Base-by-base conservation (phyloP, 257 asterid genomes). In the Leonotis leonurus region DNA sequence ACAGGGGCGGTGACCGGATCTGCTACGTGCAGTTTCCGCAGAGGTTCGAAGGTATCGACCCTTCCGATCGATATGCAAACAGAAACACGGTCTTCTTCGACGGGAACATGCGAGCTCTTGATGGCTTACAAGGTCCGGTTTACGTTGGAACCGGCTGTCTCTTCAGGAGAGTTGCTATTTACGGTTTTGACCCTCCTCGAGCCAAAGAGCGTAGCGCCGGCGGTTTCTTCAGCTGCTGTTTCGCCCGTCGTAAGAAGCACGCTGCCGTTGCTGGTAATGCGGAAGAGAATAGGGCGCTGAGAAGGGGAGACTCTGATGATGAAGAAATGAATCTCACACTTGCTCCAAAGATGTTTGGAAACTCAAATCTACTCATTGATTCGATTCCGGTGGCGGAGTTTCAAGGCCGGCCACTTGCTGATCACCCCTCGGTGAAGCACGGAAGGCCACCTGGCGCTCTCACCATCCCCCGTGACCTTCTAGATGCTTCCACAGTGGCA, bases 321-420 rank as follows among this genome's bases (percentile, higher is more conserved):
- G 60, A 54, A 30, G 60, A 54, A 7, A 32, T 54, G 60, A 54
- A 10, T 18, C 60, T 29, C 24, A 14, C 44, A 9, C 60, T 54
- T 10, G 40, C 43, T 30, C 60, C 60, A 5, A 53, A 53, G 3
- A 53, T 53, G 60, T 53, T 53, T 27, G 60, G 60, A 32, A 53
- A 53, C 41, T 53, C 60, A 9, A 53, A 17, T 16, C 41, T 29
- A 29, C 60, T 53, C 25, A 53, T 53, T 8, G 60, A 53, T 27
- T 53, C 60, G 22, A 53, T 53, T 10, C 60, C 60, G 3, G 41
- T 53, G 40, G 60, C 60, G 8, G 60, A 53, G 60, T 53, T n/a
- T 53, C 60, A 53, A 29, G 60, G 60, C 41, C 60, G 60, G 13
- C 60, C 60, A 7, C 37, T 53, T 17, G 60, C 60, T 9, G 60